Evolutionary conservation across 257 asterid species (phyloP).

Genomic region (Paraleonurus japonicus): DNA sequence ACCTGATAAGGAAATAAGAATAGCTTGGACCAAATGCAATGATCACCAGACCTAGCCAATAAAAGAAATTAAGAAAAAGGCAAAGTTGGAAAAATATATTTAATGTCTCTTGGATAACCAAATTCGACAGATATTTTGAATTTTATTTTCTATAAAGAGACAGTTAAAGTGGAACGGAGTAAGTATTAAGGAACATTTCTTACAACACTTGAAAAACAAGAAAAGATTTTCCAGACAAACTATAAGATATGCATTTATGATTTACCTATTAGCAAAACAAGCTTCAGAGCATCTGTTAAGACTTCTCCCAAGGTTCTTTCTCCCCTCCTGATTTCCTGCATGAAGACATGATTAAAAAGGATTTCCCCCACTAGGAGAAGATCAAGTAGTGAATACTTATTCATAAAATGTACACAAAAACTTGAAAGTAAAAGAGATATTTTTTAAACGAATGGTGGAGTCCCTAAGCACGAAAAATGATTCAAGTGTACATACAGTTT

Average conservation of each 20-base stretch:
- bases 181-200: background rate
- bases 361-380: background rate
- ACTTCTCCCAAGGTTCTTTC: constrained; percentile 59
- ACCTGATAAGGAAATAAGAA: constrained; percentile 86
- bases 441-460: background rate
- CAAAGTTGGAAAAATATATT: too few relatives aligned
- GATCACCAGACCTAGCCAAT: constrained; percentile 66
- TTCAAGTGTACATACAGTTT: constrained; percentile 3
- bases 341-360: background rate
- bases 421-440: background rate
- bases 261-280: constrained; percentile 91
- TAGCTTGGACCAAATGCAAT: constrained; percentile 95
- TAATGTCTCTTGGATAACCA: too few relatives aligned
- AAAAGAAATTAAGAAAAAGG: background rate
- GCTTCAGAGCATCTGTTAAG: constrained; percentile 86
- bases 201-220: background rate
- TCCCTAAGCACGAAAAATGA: background rate
- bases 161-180: too few relatives aligned
- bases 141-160: too few relatives aligned
- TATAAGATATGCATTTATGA: constrained; percentile 10
- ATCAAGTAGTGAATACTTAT: background rate
- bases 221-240: background rate
- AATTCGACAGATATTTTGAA: too few relatives aligned
- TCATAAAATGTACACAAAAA: background rate
- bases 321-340: constrained; percentile 60